Base-by-base conservation (phyloP, 441 rosid species). In the Populus trichocarpa region DNA sequence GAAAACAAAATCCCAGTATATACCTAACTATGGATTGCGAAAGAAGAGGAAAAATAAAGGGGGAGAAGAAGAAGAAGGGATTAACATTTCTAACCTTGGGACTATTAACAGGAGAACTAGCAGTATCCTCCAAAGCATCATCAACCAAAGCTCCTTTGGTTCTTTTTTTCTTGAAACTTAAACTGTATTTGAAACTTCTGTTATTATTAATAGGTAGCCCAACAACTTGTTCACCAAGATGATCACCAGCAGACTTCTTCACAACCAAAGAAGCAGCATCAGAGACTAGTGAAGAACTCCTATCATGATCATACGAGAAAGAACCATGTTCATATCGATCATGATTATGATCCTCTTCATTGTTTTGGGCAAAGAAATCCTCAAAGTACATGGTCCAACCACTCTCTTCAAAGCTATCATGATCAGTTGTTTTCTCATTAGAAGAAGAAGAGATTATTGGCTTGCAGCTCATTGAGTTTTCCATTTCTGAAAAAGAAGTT, bases 301-400 rank as follows among this genome's bases (percentile, higher is more conserved):
- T 69, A 46, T 68, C 63, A 64, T 61, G 14, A 22, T 69, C 76
- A 16, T 32, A 11, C 67, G 82, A 40, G 57, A 70, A 63, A 70
- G 50, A 77, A 13, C 23, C 25, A 4, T 28, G 46, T 4, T 64
- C 36, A 8, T 59, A 28, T 6, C 33, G n/a, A 22, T 65, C 38
- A 77, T 69, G 18, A 63, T 61, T 63, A 20, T 22, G 3, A 32
- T 66, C 23, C 26, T 70, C 63, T 16, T 23, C 30, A 16, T 76
- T 35, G 57, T 69, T 20, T 6, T 73, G 42, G 20, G 81, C 78
- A 35, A 74, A 82, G 75, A 77, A 79, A 42, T 88, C 88, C 25
- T 87, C 89, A 73, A 88, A 80, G 81, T 90, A 90, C 86, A 69
- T 85, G 67, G 91, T 87, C 93, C 93, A 90, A 20, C 89, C 85